Percentiles rank a stretch among this genome's conserved stretches.
Evolutionary conservation across 2,329 filamentous ascomycete genomes (phyloP).

Genomic region (Colletotrichum trifolii): DNA sequence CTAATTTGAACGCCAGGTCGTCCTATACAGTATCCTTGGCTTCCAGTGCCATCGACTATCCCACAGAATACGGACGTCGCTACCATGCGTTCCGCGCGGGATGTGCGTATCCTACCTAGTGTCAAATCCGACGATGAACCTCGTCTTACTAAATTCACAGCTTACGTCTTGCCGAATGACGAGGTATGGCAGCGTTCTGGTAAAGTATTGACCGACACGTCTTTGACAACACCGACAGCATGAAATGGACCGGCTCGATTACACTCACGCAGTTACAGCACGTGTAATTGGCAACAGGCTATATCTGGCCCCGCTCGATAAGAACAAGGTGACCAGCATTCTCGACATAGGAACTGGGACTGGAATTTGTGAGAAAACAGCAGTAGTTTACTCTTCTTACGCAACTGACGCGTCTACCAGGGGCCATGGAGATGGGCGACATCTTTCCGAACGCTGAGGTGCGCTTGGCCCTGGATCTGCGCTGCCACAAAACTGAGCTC

Average conservation of each 20-base stretch:
- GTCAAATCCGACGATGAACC: not conserved
- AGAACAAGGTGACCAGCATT: conserved; percentile 47
- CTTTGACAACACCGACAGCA: not conserved
- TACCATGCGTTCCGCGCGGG: conserved; percentile 31
- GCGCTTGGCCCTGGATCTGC: not conserved
- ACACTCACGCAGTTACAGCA: conserved; percentile 15
- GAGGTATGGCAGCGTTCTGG: conserved; percentile 34
- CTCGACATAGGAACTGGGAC: conserved; percentile 71
- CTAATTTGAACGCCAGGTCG: not conserved
- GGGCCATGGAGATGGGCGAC: conserved; percentile 54
- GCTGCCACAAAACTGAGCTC: conserved; percentile 45
- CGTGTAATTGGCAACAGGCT: conserved; percentile 6
- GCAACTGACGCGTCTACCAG: not conserved
- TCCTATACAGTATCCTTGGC: conserved; percentile 13
- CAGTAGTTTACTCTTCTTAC: not conserved
- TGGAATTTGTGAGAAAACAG: conserved; percentile 40
- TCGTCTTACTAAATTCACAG: not conserved
- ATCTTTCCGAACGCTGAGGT: conserved; percentile 13
- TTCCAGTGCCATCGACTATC: conserved; percentile 24
- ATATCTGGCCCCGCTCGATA: conserved; percentile 5
- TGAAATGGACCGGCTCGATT: conserved; percentile 19
- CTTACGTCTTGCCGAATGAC: conserved; percentile 45
- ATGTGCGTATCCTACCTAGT: conserved; percentile 20
- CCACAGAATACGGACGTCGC: conserved; percentile 17
- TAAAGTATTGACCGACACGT: not conserved